A percentile compares a stretch with the other conserved stretches of the same genome.
Evolutionary conservation across 106 monocot genomes (phyloP).

Genomic region (Amphibolis antarctica): DNA sequence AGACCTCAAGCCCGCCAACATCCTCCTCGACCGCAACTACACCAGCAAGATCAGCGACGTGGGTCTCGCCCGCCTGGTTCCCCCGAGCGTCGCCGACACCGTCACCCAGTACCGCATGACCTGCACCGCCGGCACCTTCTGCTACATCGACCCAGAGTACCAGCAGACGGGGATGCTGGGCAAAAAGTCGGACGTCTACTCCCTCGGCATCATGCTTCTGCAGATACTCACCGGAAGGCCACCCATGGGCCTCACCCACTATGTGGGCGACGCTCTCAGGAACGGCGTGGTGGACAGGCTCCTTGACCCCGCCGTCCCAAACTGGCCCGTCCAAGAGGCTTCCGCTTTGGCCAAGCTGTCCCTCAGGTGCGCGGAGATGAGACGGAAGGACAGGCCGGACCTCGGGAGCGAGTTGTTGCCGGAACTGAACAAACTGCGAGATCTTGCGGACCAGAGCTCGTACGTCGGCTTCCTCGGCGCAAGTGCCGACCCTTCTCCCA

Average conservation of each 20-base stretch:
- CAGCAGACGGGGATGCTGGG: constrained; percentile 55
- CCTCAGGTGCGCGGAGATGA: constrained; percentile 36
- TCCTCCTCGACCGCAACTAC: constrained; percentile 46
- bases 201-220: constrained; percentile 39
- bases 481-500: constrained; percentile 8
- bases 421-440: constrained; percentile 32
- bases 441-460: constrained; percentile 20
- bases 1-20: constrained; percentile 48
- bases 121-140: constrained; percentile 52
- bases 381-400: constrained; percentile 47
- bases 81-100: constrained; percentile 32
- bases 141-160: constrained; percentile 55
- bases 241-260: constrained; percentile 48
- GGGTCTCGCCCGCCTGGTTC: constrained; percentile 38
- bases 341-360: constrained; percentile 21
- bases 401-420: constrained; percentile 27
- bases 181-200: constrained; percentile 46
- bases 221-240: constrained; percentile 42
- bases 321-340: constrained; percentile 44
- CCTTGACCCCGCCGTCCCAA: constrained; percentile 29
- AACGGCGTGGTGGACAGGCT: constrained; percentile 22
- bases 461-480: background rate
- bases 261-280: constrained; percentile 24
- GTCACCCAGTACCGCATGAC: constrained; percentile 57
- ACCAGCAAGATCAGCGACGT: constrained; percentile 50